Evolutionary conservation across 208 protist genomes (phyloP).

Genomic region (Polymyxa betae): DNA sequence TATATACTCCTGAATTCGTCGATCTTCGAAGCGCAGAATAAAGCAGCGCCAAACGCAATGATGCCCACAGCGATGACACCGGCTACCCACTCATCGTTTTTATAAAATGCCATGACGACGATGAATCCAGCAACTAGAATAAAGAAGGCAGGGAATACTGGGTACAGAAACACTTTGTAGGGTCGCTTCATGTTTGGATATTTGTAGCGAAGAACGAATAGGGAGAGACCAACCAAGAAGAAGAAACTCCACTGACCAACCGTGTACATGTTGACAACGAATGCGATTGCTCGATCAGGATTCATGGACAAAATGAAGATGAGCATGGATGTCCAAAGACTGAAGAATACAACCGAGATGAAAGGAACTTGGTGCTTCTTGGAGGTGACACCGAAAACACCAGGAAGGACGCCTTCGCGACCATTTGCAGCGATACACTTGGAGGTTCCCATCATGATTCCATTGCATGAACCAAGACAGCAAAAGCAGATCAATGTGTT

Average conservation of each 20-base stretch:
- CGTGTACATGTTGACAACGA: background rate
- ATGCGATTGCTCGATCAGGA: background rate
- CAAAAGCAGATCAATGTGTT: background rate
- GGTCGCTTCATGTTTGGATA: background rate
- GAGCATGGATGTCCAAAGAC: background rate
- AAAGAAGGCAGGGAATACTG: background rate
- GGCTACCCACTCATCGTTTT: too few relatives aligned
- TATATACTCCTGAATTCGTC: background rate
- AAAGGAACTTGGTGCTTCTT: background rate
- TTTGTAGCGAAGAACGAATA: constrained; percentile 21
- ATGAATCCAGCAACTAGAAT: background rate
- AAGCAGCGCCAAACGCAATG: background rate
- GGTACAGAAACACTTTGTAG: constrained; percentile 9
- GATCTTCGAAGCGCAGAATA: background rate
- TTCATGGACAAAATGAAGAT: background rate
- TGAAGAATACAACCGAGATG: background rate
- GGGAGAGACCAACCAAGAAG: constrained; percentile 4
- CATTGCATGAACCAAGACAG: constrained; percentile 44
- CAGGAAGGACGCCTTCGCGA: background rate
- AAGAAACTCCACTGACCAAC: constrained; percentile 24
- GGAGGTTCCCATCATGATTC: constrained; percentile 28
- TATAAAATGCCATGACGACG: background rate
- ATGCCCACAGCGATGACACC: background rate
- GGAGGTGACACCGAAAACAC: background rate
- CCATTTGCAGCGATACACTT: constrained; percentile 7